Evolutionary conservation across 495 filamentous ascomycete genomes (phyloP).

Genomic region (Lepidopterella palustris): DNA sequence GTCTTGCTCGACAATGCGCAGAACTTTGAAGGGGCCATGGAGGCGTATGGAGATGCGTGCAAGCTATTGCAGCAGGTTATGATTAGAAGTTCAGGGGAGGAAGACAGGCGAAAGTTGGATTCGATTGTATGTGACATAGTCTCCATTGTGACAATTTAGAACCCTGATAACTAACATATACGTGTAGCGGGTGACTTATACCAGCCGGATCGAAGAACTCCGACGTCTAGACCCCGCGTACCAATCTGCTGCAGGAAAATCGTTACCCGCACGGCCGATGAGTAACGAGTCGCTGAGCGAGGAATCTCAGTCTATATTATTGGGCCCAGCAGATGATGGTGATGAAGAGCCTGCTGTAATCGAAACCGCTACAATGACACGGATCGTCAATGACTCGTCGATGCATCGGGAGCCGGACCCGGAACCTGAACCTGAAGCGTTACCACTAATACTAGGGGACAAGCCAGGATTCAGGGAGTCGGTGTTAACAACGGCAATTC

Average conservation of each 20-base stretch:
- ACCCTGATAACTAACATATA: constrained; percentile 14
- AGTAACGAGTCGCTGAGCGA: constrained; percentile 46
- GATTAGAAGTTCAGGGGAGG: constrained; percentile 66
- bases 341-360: constrained; percentile 41
- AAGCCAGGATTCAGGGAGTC: constrained; percentile 23
- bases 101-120: constrained; percentile 81
- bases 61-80: constrained; percentile 80
- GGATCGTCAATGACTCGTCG: constrained; percentile 37
- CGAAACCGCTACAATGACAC: constrained; percentile 43
- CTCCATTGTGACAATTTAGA: background rate
- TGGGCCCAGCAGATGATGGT: constrained; percentile 48
- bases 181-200: constrained; percentile 76
- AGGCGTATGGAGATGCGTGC: constrained; percentile 88
- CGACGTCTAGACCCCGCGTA: constrained; percentile 58
- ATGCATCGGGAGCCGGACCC: constrained; percentile 3
- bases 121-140: constrained; percentile 66
- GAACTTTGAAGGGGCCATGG: constrained; percentile 86
- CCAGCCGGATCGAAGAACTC: constrained; percentile 77
- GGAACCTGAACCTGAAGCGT: constrained; percentile 10
- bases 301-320: constrained; percentile 18
- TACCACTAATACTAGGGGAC: constrained; percentile 18
- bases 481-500: constrained; percentile 28
- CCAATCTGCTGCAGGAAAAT: constrained; percentile 54
- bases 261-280: constrained; percentile 69
- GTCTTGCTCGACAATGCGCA: constrained; percentile 91